A percentile compares a stretch with the other conserved stretches of the same genome.
These are phyloP conservation scores for Oropetium thomaeum DNA, from an alignment of 176 grass and related monocot species.

Conservation along the genomic window DNA sequence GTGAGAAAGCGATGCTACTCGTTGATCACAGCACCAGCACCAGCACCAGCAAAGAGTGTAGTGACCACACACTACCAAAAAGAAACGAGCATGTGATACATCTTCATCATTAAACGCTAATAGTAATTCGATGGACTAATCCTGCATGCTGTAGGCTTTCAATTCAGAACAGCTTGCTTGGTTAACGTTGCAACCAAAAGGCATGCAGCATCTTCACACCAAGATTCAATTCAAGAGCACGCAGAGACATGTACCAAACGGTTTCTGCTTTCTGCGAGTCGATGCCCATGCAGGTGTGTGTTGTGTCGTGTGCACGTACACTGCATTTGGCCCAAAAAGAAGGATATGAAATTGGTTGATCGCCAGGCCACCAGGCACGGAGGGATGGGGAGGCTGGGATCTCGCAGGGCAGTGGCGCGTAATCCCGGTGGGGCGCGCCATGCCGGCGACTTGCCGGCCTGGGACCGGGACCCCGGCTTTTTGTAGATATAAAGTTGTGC, in stretches of 20 bases:
- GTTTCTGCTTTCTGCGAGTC: constrained; percentile 2
- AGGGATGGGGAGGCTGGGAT: constrained; percentile 30
- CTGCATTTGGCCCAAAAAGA: constrained; percentile 40
- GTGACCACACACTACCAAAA: not conserved
- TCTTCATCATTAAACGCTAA: not conserved
- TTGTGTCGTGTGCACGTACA: constrained; percentile 16
- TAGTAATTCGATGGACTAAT: not conserved
- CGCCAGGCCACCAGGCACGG: constrained; percentile 13
- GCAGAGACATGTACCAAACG: constrained; percentile 16
- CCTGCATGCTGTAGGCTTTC: constrained; percentile 13
- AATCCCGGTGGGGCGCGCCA: constrained; percentile 32
- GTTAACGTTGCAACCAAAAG: not conserved
- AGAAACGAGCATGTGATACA: not conserved
- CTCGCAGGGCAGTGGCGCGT: not conserved
- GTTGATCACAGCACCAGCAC: not conserved
- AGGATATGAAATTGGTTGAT: not conserved
- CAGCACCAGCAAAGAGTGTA: not conserved
- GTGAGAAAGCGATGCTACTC: constrained; percentile 5
- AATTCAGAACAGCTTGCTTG: constrained; percentile 13
- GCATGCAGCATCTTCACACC: not conserved
- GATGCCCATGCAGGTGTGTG: not conserved
- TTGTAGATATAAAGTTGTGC: not conserved
- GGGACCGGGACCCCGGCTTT: not conserved
- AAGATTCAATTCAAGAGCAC: no score
- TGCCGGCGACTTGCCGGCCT: constrained; percentile 37